These are phyloP conservation scores for Prillingera fragicola DNA, from an alignment of 1,284 basidiomycete genomes.

Conservation along the genomic window DNA sequence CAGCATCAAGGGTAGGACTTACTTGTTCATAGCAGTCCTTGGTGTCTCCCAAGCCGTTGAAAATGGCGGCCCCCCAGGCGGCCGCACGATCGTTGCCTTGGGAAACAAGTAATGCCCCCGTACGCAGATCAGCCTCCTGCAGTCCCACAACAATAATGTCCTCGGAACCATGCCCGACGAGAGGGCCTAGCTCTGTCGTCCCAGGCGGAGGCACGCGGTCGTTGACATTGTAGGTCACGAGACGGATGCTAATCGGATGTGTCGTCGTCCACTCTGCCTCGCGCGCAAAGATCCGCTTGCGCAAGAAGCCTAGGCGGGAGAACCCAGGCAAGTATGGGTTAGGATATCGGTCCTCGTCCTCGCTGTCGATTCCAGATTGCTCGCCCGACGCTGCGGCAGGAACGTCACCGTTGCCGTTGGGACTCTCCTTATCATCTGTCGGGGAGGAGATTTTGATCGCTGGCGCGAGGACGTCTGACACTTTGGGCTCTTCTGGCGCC, in stretches of 20 bases:
- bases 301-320: slow-evolving; percentile 26
- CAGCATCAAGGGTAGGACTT: neutral
- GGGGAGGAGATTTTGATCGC: neutral
- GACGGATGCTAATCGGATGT: slow-evolving; percentile 27
- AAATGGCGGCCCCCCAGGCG: slow-evolving; percentile 54
- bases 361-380: too few relatives aligned
- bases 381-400: too few relatives aligned
- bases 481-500: too few relatives aligned
- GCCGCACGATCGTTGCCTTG: slow-evolving; percentile 49
- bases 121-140: slow-evolving; percentile 42
- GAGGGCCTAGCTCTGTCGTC: slow-evolving; percentile 31
- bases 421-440: too few relatives aligned
- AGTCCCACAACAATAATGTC: slow-evolving; percentile 43
- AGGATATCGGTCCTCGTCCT: slow-evolving; percentile 22
- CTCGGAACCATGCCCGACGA: slow-evolving; percentile 34
- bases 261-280: slow-evolving; percentile 30
- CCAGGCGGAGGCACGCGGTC: slow-evolving; percentile 37
- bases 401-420: too few relatives aligned
- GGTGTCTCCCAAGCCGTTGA: slow-evolving; percentile 51
- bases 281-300: slow-evolving; percentile 29
- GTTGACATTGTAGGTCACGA: slow-evolving; percentile 45
- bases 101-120: slow-evolving; percentile 34
- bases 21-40: slow-evolving; percentile 37
- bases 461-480: neutral
- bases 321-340: slow-evolving; percentile 33